A percentile compares a stretch with the other conserved stretches of the same genome.
phyloP scores from a whole-genome alignment of 2,329 filamentous ascomycete species.

The Talaromyces rugulosus region DNA sequence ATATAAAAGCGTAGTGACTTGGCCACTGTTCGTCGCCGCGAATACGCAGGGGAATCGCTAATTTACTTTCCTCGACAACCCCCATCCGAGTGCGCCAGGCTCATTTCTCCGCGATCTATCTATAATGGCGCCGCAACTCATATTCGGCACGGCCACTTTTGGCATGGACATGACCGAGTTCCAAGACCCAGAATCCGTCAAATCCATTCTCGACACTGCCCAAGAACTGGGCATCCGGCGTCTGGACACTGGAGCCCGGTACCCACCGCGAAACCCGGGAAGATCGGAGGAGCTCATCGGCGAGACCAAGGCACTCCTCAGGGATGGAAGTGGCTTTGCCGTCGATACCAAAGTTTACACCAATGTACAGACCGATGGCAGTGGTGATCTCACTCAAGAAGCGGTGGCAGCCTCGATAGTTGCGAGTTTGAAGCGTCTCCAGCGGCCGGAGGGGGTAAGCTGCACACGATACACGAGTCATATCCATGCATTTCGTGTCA shows the following conservation, averaged over 20 bases:
- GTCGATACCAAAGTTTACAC: slow-evolving; percentile 35
- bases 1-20: no score
- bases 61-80: neutral
- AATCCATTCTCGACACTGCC: neutral
- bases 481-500: neutral
- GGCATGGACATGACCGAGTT: slow-evolving; percentile 1
- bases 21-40: neutral
- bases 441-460: slow-evolving; percentile 3
- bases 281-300: slow-evolving; percentile 30
- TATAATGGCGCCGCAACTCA: slow-evolving; percentile 9
- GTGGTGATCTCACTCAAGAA: slow-evolving; percentile 23
- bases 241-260: slow-evolving; percentile 29
- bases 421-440: slow-evolving; percentile 26
- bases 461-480: neutral
- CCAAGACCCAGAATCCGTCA: slow-evolving; percentile 2
- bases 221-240: neutral
- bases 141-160: slow-evolving; percentile 10
- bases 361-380: slow-evolving; percentile 19
- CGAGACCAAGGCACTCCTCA: slow-evolving; percentile 17
- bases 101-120: neutral
- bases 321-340: slow-evolving; percentile 17
- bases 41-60: neutral
- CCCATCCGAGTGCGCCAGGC: neutral
- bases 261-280: slow-evolving; percentile 29
- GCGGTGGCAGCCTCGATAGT: slow-evolving; percentile 24